These are phyloP conservation scores for Celoporthe dispersa DNA, from an alignment of 2,329 filamentous ascomycete genomes.

Conservation along the genomic window DNA sequence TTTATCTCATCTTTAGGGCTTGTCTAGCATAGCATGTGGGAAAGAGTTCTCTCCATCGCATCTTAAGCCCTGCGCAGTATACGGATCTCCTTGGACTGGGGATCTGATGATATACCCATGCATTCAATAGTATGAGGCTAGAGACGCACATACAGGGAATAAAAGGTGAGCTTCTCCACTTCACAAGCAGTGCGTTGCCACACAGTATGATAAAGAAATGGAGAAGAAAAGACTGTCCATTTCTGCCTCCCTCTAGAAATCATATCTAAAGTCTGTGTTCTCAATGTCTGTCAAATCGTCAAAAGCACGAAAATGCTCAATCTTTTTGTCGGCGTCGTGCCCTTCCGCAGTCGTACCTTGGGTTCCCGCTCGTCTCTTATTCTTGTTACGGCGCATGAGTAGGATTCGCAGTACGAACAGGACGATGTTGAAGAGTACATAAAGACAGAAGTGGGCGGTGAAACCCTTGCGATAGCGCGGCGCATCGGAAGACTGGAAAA, in stretches of 20 bases:
- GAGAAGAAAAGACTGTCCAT: too few species aligned
- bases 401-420: slow-evolving; percentile 32
- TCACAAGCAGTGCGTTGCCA: too few species aligned
- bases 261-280: slow-evolving; percentile 31
- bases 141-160: too few species aligned
- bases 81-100: too few species aligned
- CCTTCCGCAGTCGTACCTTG: not conserved
- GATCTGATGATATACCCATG: too few species aligned
- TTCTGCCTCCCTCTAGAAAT: slow-evolving; percentile 37
- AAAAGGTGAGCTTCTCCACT: too few species aligned
- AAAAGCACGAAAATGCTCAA: slow-evolving; percentile 30
- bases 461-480: slow-evolving; percentile 38
- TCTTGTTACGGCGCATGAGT: not conserved
- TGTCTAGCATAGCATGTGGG: too few species aligned
- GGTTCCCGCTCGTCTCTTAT: not conserved
- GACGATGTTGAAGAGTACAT: slow-evolving; percentile 40
- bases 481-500: slow-evolving; percentile 31
- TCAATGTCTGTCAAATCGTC: slow-evolving; percentile 32
- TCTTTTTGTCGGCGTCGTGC: slow-evolving; percentile 33
- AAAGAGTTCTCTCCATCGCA: too few species aligned
- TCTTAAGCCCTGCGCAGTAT: too few species aligned
- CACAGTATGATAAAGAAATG: too few species aligned
- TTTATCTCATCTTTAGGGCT: too few species aligned
- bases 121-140: too few species aligned
- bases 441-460: slow-evolving; percentile 41